Conservation (phyloP, 176 grass and related monocot species). For the Elymus sibiricus region DNA sequence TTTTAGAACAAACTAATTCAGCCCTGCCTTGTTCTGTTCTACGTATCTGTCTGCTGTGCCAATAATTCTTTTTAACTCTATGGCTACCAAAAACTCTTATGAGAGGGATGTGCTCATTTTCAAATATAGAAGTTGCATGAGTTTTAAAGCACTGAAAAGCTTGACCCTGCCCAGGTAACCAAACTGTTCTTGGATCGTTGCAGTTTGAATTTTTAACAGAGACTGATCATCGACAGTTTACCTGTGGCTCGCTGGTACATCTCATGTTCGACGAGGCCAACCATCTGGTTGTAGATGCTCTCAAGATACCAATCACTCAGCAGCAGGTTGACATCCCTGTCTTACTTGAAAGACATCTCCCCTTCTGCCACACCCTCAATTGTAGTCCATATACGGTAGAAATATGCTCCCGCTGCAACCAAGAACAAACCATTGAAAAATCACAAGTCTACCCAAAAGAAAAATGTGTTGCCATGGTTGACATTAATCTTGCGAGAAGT, state of each 20-base stretch:
- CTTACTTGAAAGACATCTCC: slow-evolving; percentile 66
- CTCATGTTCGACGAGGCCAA: slow-evolving; percentile 54
- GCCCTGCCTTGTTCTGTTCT: background rate
- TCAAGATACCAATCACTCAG: slow-evolving; percentile 72
- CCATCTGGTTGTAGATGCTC: slow-evolving; percentile 60
- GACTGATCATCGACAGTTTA: background rate
- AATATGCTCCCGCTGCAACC: slow-evolving; percentile 51
- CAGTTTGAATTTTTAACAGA: background rate
- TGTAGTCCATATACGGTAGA: slow-evolving; percentile 66
- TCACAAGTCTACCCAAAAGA: background rate
- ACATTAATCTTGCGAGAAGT: background rate
- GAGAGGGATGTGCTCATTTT: background rate
- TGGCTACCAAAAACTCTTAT: background rate
- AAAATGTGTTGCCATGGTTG: background rate
- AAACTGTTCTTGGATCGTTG: background rate
- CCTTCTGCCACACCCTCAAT: slow-evolving; percentile 61
- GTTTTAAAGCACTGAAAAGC: background rate
- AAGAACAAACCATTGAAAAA: background rate
- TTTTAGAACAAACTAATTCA: background rate
- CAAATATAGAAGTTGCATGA: background rate
- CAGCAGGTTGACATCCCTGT: slow-evolving; percentile 66
- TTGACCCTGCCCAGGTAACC: background rate
- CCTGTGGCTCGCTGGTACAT: slow-evolving; percentile 76
- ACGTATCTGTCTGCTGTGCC: background rate
- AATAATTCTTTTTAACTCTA: background rate